Base-by-base conservation (phyloP, 345 rosid species). In the Capsella bursapastoris region DNA sequence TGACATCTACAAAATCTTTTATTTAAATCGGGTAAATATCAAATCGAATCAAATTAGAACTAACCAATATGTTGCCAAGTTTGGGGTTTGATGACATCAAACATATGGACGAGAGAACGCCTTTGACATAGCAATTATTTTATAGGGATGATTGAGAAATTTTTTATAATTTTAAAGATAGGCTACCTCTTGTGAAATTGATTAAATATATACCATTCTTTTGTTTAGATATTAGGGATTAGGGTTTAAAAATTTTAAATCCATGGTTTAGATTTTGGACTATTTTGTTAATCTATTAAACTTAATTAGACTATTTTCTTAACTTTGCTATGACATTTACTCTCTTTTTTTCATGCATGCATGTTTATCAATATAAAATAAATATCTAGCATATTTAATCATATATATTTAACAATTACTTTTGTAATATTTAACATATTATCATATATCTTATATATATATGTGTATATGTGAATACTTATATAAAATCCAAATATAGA, bases 1-100 rank as follows among this genome's bases (percentile, higher is more conserved):
- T 63, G 75, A 70, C 79, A 68, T 61, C 57, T 61, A 48, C 64
- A 68, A 61, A 76, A 70, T 69, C 58, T 29, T 69, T 55, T 40
- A 9, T 37, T 63, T 27, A 69, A 22, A 35, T 76, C 10, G 29
- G 65, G 71, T 63, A 63, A 70, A 55, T 56, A 76, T 76, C 75
- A 70, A 37, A 70, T 53, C 63, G 75, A 53, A 70, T 76, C 80
- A 70, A 35, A 49, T 29, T 27, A 11, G 59, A 69, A 56, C 35
- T 5, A 32, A 69, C 75, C 57, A 70, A 62, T 69, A 47, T 16
- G 52, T 63, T 69, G 52, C 66, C 59, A 1, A 69, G 53, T 76
- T 64, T 56, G 75, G 70, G 44, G 7, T 76, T 22, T 22, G 70
- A 63, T 76, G 71, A 76, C 80, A 70, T 22, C 2, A 62, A 61